Conservation (phyloP, 257 asterid genomes). For the Solanum sejunctum region DNA sequence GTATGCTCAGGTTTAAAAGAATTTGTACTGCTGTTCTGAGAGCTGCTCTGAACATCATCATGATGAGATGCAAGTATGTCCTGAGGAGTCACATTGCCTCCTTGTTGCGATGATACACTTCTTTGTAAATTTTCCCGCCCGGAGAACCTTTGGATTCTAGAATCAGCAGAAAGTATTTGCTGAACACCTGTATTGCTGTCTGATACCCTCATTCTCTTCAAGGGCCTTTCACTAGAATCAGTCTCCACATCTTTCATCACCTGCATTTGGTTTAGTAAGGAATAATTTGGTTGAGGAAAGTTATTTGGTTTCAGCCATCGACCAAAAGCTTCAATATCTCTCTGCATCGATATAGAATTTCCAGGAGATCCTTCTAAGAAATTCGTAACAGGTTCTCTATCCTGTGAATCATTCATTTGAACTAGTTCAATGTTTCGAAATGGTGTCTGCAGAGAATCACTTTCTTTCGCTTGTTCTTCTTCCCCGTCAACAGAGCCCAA, state of each 20-base stretch:
- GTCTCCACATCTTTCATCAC: constrained; percentile 30
- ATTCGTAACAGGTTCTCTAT: constrained; percentile 24
- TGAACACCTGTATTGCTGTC: constrained; percentile 26
- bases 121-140: constrained; percentile 19
- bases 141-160: constrained; percentile 28
- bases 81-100: constrained; percentile 30
- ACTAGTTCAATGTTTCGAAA: constrained; percentile 11
- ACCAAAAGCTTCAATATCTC: constrained; percentile 77
- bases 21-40: neutral
- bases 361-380: constrained; percentile 45
- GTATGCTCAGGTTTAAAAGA: constrained; percentile 17
- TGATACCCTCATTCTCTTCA: constrained; percentile 52
- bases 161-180: constrained; percentile 32
- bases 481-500: constrained; percentile 16
- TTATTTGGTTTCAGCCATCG: constrained; percentile 59
- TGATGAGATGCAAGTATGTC: constrained; percentile 16
- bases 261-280: constrained; percentile 47
- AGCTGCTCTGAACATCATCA: constrained; percentile 18
- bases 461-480: constrained; percentile 29
- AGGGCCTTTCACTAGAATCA: constrained; percentile 41
- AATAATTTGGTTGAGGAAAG: constrained; percentile 35
- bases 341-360: constrained; percentile 41
- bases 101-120: constrained; percentile 24
- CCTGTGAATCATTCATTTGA: constrained; percentile 19
- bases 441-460: constrained; percentile 18